phyloP scores from a whole-genome alignment of 768 basidiomycete species.

The Sistotremastrum niveocremeum region DNA sequence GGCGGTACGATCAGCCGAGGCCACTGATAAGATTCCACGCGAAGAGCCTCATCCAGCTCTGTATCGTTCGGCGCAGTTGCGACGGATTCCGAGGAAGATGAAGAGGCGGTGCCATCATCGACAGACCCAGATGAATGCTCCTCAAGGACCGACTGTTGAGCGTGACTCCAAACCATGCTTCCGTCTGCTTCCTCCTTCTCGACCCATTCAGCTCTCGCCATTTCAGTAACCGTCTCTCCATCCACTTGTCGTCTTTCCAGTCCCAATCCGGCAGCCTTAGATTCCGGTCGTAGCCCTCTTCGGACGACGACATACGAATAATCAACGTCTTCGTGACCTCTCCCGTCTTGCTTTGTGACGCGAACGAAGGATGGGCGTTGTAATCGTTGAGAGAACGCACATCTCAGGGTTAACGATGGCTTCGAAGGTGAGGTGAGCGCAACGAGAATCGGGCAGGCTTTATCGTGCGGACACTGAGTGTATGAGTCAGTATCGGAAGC shows the following conservation, averaged over 20 bases:
- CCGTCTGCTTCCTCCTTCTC: conserved; percentile 12
- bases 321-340: conserved; percentile 75
- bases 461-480: conserved; percentile 81
- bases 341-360: conserved; percentile 71
- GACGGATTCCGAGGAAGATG: too few relatives aligned
- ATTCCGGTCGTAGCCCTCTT: conserved; percentile 54
- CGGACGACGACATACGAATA: conserved; percentile 88
- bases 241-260: conserved; percentile 9
- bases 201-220: neutral
- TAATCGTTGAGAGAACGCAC: conserved; percentile 78
- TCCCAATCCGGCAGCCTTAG: conserved; percentile 3
- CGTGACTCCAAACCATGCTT: conserved; percentile 11
- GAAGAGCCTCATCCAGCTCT: conserved; percentile 40
- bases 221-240: neutral
- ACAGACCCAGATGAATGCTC: too few relatives aligned
- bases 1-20: conserved; percentile 89
- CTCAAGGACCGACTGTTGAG: too few relatives aligned
- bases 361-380: conserved; percentile 80
- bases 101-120: too few relatives aligned
- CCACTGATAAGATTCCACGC: conserved; percentile 74
- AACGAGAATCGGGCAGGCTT: conserved; percentile 55
- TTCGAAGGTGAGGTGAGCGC: conserved; percentile 31
- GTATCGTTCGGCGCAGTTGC: too few relatives aligned
- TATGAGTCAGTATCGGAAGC: conserved; percentile 1
- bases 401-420: conserved; percentile 30